Evolutionary conservation across 129 eudicot genomes (phyloP), one percentile per base, ranked within the genome.

Genomic region (Heracleum sosnowskyi): DNA sequence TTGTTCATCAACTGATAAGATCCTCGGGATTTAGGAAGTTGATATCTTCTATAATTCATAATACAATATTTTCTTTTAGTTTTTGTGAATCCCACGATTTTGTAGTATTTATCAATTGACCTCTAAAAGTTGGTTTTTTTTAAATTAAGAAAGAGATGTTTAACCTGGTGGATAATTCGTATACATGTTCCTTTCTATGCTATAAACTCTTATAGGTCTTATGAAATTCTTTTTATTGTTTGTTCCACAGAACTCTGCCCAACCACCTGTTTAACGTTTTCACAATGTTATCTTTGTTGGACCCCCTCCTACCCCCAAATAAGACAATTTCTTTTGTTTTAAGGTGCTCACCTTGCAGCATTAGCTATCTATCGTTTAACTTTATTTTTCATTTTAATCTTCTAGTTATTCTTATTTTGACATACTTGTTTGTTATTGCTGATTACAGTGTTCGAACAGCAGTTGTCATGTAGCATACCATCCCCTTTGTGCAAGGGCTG

Each of bases 401-500:
- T 5, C n/a, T 20, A 53, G 28, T 53, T 12, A 16, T 39, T 37
- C n/a, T 70, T 2, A 35, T n/a, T 5, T 37, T 9, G 49, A 20
- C 51, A n/a, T 22, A 76, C 81, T 41, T 55, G 40, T 75, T 63
- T 74, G 31, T 44, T 44, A 57, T 37, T 53, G 78, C 80, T 69
- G 60, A 83, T 75, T 81, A 73, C 97, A 96, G 99, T 96, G 99
- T 76, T 92, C 99, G 74, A 92, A 96, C 81, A 83, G 33, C 77
- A 85, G 86, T 74, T 96, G 99, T 79, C 83, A 90, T 77, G 99
- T 96, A 78, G 96, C 99, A 41, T 96, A 90, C 82, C 99, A 96
- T 86, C 99, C 99, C 16, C 99, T 96, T 79, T 96, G 99, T 87
- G 99, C 99, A 77, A 96, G 99, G 80, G 97, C 91, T 77, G 96